These are phyloP conservation scores for Aegilops tauschii DNA, from an alignment of 176 grass and related monocot genomes.

Conservation along the genomic window DNA sequence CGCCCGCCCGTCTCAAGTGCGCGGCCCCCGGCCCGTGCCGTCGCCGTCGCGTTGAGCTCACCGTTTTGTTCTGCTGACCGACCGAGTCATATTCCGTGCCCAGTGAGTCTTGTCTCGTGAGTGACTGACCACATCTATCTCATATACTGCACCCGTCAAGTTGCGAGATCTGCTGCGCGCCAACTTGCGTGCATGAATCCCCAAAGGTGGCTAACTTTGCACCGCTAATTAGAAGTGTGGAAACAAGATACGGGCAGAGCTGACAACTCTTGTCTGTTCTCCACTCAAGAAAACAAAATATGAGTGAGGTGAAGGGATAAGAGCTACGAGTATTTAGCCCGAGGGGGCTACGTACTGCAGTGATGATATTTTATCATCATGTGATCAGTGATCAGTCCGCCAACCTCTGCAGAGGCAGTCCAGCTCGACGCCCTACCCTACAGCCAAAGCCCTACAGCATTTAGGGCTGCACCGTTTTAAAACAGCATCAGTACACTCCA, in stretches of 20 bases:
- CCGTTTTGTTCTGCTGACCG: constrained; percentile 34
- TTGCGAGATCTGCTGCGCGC: neutral
- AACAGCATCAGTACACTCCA: constrained; percentile 29
- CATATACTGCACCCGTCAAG: neutral
- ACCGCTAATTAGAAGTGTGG: neutral
- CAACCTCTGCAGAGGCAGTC: constrained; percentile 24
- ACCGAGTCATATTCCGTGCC: constrained; percentile 33
- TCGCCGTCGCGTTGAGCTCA: constrained; percentile 38
- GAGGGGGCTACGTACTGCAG: neutral
- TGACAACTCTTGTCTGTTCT: constrained; percentile 21
- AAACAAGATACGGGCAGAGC: constrained; percentile 25
- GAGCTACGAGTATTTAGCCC: neutral
- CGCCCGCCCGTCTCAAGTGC: neutral
- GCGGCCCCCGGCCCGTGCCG: neutral
- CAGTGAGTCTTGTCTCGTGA: constrained; percentile 28
- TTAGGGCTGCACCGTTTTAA: constrained; percentile 27
- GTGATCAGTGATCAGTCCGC: constrained; percentile 9
- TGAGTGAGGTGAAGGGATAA: constrained; percentile 10
- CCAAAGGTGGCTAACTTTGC: neutral
- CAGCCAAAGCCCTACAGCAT: constrained; percentile 11
- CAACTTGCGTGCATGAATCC: neutral
- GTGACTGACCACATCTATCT: neutral
- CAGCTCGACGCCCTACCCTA: constrained; percentile 25
- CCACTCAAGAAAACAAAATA: neutral
- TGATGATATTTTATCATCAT: neutral